Conservation (phyloP, 441 rosid genomes). For the Gossypium lobatum region DNA sequence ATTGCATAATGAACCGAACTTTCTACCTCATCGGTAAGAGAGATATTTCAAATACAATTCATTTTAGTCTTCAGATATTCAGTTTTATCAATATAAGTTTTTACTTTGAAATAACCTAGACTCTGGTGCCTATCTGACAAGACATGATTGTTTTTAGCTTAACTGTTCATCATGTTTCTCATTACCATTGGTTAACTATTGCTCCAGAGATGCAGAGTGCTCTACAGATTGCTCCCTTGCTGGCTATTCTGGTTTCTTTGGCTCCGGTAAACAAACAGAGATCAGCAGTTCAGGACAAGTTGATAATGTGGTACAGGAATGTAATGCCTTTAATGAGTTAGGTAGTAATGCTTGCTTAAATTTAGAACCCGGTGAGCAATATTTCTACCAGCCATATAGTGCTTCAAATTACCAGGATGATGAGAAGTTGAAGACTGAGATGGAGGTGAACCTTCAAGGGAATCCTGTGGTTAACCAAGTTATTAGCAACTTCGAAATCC, state of each 20-base stretch:
- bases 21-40: slow-evolving; percentile 49
- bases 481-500: slow-evolving; percentile 35
- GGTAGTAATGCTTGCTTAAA: slow-evolving; percentile 42
- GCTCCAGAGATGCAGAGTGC: slow-evolving; percentile 48
- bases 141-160: background rate
- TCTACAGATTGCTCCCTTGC: slow-evolving; percentile 37
- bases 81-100: slow-evolving; percentile 6
- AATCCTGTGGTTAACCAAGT: slow-evolving; percentile 33
- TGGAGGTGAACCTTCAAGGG: slow-evolving; percentile 39
- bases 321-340: slow-evolving; percentile 38
- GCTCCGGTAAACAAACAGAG: slow-evolving; percentile 43
- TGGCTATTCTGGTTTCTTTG: slow-evolving; percentile 48
- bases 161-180: background rate
- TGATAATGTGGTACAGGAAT: slow-evolving; percentile 33
- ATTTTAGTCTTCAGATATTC: background rate
- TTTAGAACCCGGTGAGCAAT: slow-evolving; percentile 50
- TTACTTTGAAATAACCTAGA: slow-evolving; percentile 8
- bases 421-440: slow-evolving; percentile 33
- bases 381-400: slow-evolving; percentile 39
- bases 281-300: slow-evolving; percentile 42
- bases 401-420: slow-evolving; percentile 32
- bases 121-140: background rate
- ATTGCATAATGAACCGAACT: slow-evolving; percentile 46
- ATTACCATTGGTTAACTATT: slow-evolving; percentile 7
- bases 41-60: background rate